Evolutionary conservation across 2,329 filamentous ascomycete species (phyloP).

Genomic region (Neofusicoccum laricinum): DNA sequence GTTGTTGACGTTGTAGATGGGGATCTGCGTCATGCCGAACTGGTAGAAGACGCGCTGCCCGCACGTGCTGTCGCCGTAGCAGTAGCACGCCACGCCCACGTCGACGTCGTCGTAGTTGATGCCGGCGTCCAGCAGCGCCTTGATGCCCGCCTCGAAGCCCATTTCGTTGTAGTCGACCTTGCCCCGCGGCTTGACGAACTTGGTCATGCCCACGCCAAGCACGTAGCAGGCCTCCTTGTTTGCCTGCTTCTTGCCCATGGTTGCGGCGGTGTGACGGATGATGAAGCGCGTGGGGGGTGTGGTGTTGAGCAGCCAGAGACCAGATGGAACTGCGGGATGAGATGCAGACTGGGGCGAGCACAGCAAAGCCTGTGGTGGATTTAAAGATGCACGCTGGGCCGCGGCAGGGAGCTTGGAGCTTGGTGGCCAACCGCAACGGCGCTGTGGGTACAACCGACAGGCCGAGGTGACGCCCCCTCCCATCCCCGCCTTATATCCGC

Average conservation of each 20-base stretch:
- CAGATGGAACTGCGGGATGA: not conserved
- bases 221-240: constrained; percentile 65
- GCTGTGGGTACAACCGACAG: constrained; percentile 7
- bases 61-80: constrained; percentile 92
- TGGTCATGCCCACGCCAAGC: constrained; percentile 96
- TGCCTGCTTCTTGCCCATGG: constrained; percentile 7
- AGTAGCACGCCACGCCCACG: constrained; percentile 78
- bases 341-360: no score
- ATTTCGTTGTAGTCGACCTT: constrained; percentile 94
- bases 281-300: not conserved
- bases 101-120: constrained; percentile 97
- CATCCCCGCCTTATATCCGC: not conserved
- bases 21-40: constrained; percentile 95
- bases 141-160: constrained; percentile 87
- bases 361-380: not conserved
- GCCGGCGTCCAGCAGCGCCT: constrained; percentile 77
- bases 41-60: constrained; percentile 98
- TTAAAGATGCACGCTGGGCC: constrained; percentile 1
- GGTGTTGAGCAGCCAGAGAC: not conserved
- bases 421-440: not conserved
- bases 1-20: constrained; percentile 98
- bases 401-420: constrained; percentile 9
- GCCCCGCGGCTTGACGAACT: constrained; percentile 95
- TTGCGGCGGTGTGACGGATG: not conserved
- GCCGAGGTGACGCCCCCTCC: not conserved